phyloP scores from a whole-genome alignment of 352 stramenopile species.

The Saprolegnia parasitica region DNA sequence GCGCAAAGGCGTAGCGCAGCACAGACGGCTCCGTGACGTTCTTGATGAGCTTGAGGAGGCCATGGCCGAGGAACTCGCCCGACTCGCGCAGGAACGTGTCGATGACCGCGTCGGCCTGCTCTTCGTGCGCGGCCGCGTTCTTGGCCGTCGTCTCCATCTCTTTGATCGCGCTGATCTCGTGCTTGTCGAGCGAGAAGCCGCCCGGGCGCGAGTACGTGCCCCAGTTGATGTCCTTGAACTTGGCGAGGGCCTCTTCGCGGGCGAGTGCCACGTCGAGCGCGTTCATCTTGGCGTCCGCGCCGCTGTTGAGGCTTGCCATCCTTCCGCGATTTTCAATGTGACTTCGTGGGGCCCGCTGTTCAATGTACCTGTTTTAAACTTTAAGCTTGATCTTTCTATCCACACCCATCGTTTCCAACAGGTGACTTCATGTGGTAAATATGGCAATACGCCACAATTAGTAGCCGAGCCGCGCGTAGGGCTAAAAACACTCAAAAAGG shows the following conservation, averaged over 20 bases:
- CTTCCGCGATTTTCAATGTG: slow-evolving; percentile 8
- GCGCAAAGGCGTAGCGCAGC: slow-evolving; percentile 79
- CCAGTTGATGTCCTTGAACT: slow-evolving; percentile 88
- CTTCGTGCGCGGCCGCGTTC: slow-evolving; percentile 21
- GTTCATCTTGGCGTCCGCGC: slow-evolving; percentile 30
- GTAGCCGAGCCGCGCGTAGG: background rate
- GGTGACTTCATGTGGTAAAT: slow-evolving; percentile 3
- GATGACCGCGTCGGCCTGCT: slow-evolving; percentile 21
- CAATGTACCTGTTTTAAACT: slow-evolving; percentile 15
- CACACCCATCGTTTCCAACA: background rate
- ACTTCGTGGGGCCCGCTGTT: slow-evolving; percentile 15
- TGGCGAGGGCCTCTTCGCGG: slow-evolving; percentile 75
- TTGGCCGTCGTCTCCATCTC: slow-evolving; percentile 77
- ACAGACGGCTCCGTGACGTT: slow-evolving; percentile 85
- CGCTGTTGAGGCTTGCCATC: slow-evolving; percentile 12
- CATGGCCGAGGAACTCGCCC: slow-evolving; percentile 50
- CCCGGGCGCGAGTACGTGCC: slow-evolving; percentile 78
- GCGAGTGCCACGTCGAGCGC: slow-evolving; percentile 68
- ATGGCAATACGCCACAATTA: slow-evolving; percentile 8
- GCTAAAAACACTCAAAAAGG: background rate
- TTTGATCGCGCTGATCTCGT: slow-evolving; percentile 80
- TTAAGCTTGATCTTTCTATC: slow-evolving; percentile 1
- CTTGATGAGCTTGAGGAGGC: slow-evolving; percentile 80
- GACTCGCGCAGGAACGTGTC: slow-evolving; percentile 42
- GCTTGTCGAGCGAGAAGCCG: slow-evolving; percentile 78